Base-by-base conservation (phyloP, 1,284 basidiomycete species). In the Porogramme epimiltina region DNA sequence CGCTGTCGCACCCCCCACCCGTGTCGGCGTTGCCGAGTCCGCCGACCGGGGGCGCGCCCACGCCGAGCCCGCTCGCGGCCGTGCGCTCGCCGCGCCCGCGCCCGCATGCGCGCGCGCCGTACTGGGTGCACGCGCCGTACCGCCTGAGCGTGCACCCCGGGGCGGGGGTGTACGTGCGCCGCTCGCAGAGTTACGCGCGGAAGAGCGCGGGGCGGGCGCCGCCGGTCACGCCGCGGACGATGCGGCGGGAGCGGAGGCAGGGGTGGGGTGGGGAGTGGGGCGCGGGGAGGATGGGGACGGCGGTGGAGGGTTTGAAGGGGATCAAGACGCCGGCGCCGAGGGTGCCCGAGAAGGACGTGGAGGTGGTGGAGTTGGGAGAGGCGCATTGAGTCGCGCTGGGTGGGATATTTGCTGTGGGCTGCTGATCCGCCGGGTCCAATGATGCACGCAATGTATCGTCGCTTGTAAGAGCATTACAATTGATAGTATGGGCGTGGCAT, bases 211-310 rank as follows among this genome's bases (percentile, higher is more conserved):
- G n/a, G n/a, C n/a, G n/a, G n/a, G n/a, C n/a, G n/a, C 6, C 28
- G 24, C 61, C 64, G 19, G 56, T 61, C 47, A 68, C 66, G 8
- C 66, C 66, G 22, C 49, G 62, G 3, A 67, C 66, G 49, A 49
- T 60, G 28, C 44, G 65, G 2, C 56, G 54, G 24, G 65, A 69
- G 50, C 55, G 65, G 16, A 59, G 67, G 39, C 64, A 65, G 55
- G 67, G 67, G 1, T 69, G 66, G 67, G 64, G 65, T 5, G 67
- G 67, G 19, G 42, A 57, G 45, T 67, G 66, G 67, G 53, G 59
- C 31, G 38, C 54, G 28, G 63, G 63, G 8, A 59, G 47, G 48
- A 55, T 66, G 47, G 58, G 53, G 3, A 47, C 47, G 13, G 49
- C 55, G 24, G 62, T 64, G 15, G 63, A 59, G 33, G 53, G 59